Base-by-base conservation (phyloP, 23 red algal genomes). In the Gracilaria gracilis region DNA sequence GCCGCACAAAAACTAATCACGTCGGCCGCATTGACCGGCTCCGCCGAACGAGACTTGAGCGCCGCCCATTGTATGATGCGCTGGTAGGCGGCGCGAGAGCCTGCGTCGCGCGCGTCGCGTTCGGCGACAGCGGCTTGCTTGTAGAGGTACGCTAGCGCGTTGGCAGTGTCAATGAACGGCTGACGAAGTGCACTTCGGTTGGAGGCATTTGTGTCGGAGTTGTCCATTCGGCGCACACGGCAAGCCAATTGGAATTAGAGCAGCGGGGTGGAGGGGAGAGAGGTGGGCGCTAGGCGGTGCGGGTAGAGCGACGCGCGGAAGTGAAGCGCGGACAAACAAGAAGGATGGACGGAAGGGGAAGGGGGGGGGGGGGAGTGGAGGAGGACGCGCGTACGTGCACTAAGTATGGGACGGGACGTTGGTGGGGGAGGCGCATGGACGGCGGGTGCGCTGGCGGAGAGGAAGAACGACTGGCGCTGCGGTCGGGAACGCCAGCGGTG, bases 161-260 rank as follows among this genome's bases (percentile, higher is more conserved):
- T 91, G 31, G 88, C 88, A n/a, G 88, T 82, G 75, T 81, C 61
- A 39, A 83, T 91, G 76, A 91, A 91, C 12, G 76, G 79, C 44
- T 70, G 61, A 58, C 79, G 88, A 27, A 91, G 79, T 12, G 75
- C 67, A 71, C 39, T 62, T 51, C 85, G 85, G 67, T 44, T 73
- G 20, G 67, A 44, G 34, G 35, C 67, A 73, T 73, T 37, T 44
- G 67, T 40, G 23, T 73, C 67, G 34, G 67, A 40, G 16, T 73
- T 73, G 38, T 73, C 67, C 67, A 73, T 73, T 73, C 67, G 67
- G 67, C 35, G 38, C 42, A 21, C n/a, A 24, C 35, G 16, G 9
- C 19, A 37, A n/a, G 0, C 38, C 2, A 37, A 5, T 73, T 14
- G 28, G 4, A 36, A 15, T 38, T 19, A 4, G 11, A 55, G 35